These are phyloP conservation scores for Dianthus caryophyllus DNA, from an alignment of 148 eudicot genomes.

Conservation along the genomic window DNA sequence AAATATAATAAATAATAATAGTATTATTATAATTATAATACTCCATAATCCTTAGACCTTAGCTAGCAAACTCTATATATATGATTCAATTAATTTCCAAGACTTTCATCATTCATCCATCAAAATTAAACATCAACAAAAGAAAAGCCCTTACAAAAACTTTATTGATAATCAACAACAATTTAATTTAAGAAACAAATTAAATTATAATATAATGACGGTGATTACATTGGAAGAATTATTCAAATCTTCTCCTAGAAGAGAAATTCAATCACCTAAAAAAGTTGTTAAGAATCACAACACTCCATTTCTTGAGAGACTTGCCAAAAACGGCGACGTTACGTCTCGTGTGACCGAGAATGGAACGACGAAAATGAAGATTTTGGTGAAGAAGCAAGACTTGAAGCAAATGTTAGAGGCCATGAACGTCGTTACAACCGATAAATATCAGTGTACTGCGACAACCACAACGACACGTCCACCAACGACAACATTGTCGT, in stretches of 20 bases:
- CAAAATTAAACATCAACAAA: too few species aligned
- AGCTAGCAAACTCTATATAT: slow-evolving; percentile 16
- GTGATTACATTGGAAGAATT: slow-evolving; percentile 15
- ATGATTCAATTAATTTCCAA: not conserved
- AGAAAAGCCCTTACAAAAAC: too few species aligned
- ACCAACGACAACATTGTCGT: not conserved
- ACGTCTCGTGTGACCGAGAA: slow-evolving; percentile 29
- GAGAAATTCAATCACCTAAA: slow-evolving; percentile 11
- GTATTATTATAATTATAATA: too few species aligned
- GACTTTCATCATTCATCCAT: not conserved
- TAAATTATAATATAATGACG: slow-evolving; percentile 1
- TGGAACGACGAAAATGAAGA: slow-evolving; percentile 45
- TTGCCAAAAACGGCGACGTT: slow-evolving; percentile 28
- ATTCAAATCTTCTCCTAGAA: slow-evolving; percentile 11
- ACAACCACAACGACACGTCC: not conserved
- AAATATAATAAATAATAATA: too few species aligned
- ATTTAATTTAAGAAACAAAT: too few species aligned
- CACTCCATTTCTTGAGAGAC: slow-evolving; percentile 30
- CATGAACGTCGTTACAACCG: slow-evolving; percentile 19
- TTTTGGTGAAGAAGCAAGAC: slow-evolving; percentile 46
- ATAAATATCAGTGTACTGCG: not conserved
- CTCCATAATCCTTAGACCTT: not conserved
- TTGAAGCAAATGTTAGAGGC: slow-evolving; percentile 43
- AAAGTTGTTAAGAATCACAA: not conserved
- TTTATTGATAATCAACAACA: too few species aligned